These are phyloP conservation scores for Sphaerobolus stellatus DNA, from an alignment of 1,284 basidiomycete species.

Conservation along the genomic window DNA sequence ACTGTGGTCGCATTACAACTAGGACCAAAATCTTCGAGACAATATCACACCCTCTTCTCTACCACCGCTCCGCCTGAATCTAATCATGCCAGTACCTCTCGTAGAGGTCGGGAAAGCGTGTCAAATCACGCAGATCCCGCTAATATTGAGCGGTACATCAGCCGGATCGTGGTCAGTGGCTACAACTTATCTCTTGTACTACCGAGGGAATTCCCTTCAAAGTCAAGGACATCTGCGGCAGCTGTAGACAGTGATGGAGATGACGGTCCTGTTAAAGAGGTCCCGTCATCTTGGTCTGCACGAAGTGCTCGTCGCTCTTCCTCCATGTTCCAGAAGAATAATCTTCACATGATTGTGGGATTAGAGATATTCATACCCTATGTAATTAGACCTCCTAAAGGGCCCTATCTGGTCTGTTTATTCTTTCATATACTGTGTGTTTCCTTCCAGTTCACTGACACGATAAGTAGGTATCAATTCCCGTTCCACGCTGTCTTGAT, in stretches of 20 bases:
- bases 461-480: slow-evolving; percentile 27
- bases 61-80: slow-evolving; percentile 32
- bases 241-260: slow-evolving; percentile 30
- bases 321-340: slow-evolving; percentile 10
- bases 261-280: slow-evolving; percentile 30
- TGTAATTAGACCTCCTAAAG: slow-evolving; percentile 13
- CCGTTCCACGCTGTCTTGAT: slow-evolving; percentile 71
- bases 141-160: slow-evolving; percentile 62
- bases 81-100: slow-evolving; percentile 38
- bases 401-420: slow-evolving; percentile 16
- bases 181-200: slow-evolving; percentile 75
- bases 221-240: slow-evolving; percentile 19
- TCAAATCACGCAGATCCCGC: slow-evolving; percentile 31
- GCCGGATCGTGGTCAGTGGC: slow-evolving; percentile 70
- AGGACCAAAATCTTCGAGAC: slow-evolving; percentile 55
- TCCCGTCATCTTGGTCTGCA: slow-evolving; percentile 18
- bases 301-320: slow-evolving; percentile 6
- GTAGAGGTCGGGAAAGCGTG: slow-evolving; percentile 17
- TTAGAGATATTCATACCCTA: slow-evolving; percentile 15
- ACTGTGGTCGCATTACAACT: slow-evolving; percentile 68
- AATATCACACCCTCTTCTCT: slow-evolving; percentile 58
- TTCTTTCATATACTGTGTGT: background rate
- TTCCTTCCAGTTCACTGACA: slow-evolving; percentile 2
- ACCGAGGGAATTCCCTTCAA: slow-evolving; percentile 65
- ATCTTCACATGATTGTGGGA: slow-evolving; percentile 11